Base-by-base conservation (phyloP, 257 asterid species). In the Hygrophila difformis region DNA sequence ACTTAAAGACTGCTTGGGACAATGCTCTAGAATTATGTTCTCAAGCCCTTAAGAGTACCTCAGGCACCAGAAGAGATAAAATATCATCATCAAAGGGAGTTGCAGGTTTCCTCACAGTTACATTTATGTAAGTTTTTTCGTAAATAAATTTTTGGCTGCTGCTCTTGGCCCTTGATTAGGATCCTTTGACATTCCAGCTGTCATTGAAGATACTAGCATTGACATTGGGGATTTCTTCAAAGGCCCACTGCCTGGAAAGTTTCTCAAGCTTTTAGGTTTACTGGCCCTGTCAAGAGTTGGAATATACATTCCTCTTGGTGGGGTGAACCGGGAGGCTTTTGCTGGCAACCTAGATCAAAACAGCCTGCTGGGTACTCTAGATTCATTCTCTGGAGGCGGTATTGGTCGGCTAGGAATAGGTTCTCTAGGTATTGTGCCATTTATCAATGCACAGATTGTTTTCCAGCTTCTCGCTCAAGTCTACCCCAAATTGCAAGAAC, bases 381-480 rank as follows among this genome's bases (percentile, higher is more conserved):
- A 89, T 70, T 82, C 94, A 7, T 85, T 85, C 74, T 89, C 98
- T 53, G 98, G 98, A 50, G 98, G 98, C 23, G 98, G 98, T 43
- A 89, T 89, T 57, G 98, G 98, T 61, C 84, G 98, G 31, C 93
- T 89, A 60, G 98, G 98, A 47, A 77, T 89, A 28, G 85, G 94
- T 48, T 89, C 98, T 29, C 94, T 89, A 22, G 98, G 98, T 52
- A 89, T 89, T 42, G 93, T 89, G 65, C 98, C 98, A 8, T 89
- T 89, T 61, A 89, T 89, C 77, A 89, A 89, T 55, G 94, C 98
- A 24, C 96, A 85, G 64, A 89, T 85, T 4, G 98, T 89, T 49
- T 89, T 89, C 68, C 98, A 89, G 87, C 93, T 89, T 66, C 96
- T 89, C 56, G 58, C 94, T 42, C 98, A 89, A 65, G 61, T 89